phyloP scores from a whole-genome alignment of 2,329 filamentous ascomycete species.

The Penicillium concentricum region DNA sequence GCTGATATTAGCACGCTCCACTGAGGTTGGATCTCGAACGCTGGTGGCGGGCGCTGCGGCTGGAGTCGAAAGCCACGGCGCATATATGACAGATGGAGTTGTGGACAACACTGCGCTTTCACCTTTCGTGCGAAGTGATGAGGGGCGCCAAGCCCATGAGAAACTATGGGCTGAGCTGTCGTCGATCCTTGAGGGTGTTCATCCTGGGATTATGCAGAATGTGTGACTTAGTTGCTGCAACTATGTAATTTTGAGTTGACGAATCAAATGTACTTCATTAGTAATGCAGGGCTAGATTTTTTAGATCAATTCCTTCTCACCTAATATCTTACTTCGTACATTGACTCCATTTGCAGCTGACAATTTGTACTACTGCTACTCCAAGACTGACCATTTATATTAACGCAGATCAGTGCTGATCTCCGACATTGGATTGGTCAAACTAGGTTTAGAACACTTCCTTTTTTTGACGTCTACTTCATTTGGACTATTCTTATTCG shows the following conservation, averaged over 20 bases:
- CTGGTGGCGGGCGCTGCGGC: constrained; percentile 39
- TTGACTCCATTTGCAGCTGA: neutral
- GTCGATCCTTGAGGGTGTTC: constrained; percentile 43
- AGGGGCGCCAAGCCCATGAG: constrained; percentile 39
- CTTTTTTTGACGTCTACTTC: neutral
- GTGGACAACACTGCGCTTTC: constrained; percentile 30
- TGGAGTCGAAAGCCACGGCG: constrained; percentile 47
- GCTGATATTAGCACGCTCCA: constrained; percentile 41
- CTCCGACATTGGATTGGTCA: neutral
- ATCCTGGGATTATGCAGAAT: constrained; percentile 38
- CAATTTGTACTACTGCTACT: neutral
- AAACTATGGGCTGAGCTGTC: constrained; percentile 48
- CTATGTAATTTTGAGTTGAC: neutral
- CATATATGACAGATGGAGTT: constrained; percentile 45
- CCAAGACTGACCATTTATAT: neutral
- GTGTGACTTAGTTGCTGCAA: constrained; percentile 1
- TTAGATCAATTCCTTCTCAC: neutral
- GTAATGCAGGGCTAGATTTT: neutral
- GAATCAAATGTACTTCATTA: neutral
- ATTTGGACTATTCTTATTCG: neutral
- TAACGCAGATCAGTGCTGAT: neutral
- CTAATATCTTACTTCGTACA: neutral
- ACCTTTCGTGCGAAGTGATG: constrained; percentile 40
- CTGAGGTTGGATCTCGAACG: constrained; percentile 51
- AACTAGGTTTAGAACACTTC: neutral